Evolutionary conservation across 306 rosid species (phyloP).

Genomic region (Arachis stenosperma): DNA sequence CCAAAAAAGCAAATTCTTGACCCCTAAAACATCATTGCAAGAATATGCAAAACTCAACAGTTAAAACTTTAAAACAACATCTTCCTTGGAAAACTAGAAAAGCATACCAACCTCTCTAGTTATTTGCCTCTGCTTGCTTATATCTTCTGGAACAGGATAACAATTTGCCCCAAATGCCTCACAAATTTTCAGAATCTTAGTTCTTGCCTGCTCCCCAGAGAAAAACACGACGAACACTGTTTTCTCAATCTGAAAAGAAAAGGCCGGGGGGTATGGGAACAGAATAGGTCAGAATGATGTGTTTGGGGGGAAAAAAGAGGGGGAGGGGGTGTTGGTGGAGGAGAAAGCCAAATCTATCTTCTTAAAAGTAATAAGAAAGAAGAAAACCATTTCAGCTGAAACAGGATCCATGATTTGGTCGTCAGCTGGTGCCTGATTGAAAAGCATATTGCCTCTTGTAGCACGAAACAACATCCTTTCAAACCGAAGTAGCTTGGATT

Average conservation of each 20-base stretch:
- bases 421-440: slow-evolving; percentile 88
- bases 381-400: slow-evolving; percentile 82
- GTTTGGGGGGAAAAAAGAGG: background rate
- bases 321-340: background rate
- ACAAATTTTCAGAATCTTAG: slow-evolving; percentile 92
- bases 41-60: slow-evolving; percentile 9
- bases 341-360: background rate
- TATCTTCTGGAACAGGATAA: slow-evolving; percentile 97
- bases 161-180: slow-evolving; percentile 98
- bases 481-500: slow-evolving; percentile 79
- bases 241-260: slow-evolving; percentile 85
- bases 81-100: slow-evolving; percentile 36
- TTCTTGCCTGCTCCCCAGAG: slow-evolving; percentile 96
- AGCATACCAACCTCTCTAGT: slow-evolving; percentile 81
- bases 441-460: slow-evolving; percentile 98
- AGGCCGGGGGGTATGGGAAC: slow-evolving; percentile 26
- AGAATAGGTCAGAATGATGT: slow-evolving; percentile 35
- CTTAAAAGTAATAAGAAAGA: slow-evolving; percentile 44
- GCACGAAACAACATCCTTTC: slow-evolving; percentile 99
- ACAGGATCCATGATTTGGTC: slow-evolving; percentile 91
- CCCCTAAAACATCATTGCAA: slow-evolving; percentile 8
- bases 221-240: slow-evolving; percentile 91
- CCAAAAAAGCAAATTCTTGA: slow-evolving; percentile 26
- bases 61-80: slow-evolving; percentile 30
- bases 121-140: slow-evolving; percentile 87